Conservation (phyloP, 2,329 filamentous ascomycete genomes). For the Penicillium capsulatum region DNA sequence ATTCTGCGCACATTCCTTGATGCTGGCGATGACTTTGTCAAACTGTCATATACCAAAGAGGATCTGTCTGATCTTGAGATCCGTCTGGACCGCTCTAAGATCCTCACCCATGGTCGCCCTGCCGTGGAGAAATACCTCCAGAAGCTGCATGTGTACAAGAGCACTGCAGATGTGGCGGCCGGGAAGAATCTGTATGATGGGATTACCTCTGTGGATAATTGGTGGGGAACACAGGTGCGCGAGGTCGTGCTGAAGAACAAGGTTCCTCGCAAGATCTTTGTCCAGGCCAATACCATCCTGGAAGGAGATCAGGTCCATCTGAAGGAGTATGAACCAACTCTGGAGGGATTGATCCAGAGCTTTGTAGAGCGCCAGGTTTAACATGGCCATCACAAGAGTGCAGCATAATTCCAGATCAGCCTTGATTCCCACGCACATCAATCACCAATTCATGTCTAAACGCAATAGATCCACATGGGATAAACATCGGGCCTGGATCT, state of each 20-base stretch:
- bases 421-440: neutral
- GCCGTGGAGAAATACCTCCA: conserved; percentile 84
- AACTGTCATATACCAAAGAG: conserved; percentile 68
- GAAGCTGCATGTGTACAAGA: conserved; percentile 89
- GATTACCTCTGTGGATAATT: conserved; percentile 79
- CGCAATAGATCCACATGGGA: too few species aligned
- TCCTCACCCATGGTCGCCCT: conserved; percentile 73
- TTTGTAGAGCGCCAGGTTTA: conserved; percentile 60
- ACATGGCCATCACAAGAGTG: too few species aligned
- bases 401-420: too few species aligned
- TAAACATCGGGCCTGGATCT: too few species aligned
- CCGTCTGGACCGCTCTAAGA: conserved; percentile 78
- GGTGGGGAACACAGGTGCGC: conserved; percentile 76
- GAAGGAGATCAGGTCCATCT: conserved; percentile 66
- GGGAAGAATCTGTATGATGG: conserved; percentile 77
- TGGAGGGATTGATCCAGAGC: conserved; percentile 78
- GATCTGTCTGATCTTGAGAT: conserved; percentile 79
- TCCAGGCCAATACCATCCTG: conserved; percentile 83
- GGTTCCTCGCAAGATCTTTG: conserved; percentile 68
- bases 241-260: conserved; percentile 57
- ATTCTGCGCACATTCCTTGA: conserved; percentile 74
- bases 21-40: conserved; percentile 82
- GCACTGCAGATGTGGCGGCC: conserved; percentile 73
- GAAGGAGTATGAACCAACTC: conserved; percentile 79
- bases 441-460: neutral